Evolutionary conservation across 306 rosid genomes (phyloP).

Genomic region (Gastrolobium bilobum): DNA sequence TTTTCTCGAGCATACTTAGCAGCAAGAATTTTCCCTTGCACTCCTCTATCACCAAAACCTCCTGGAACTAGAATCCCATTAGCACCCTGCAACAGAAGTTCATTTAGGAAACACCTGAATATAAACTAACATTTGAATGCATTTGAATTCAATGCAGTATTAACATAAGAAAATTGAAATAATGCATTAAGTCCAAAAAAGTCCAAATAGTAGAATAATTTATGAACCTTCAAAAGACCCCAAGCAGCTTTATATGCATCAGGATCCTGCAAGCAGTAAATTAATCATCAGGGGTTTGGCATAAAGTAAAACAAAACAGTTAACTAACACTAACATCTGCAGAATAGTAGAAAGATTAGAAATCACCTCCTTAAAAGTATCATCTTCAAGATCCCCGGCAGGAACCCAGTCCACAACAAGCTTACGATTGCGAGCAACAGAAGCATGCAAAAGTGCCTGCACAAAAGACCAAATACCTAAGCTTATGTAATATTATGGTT

Average conservation of each 20-base stretch:
- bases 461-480: slow-evolving; percentile 41
- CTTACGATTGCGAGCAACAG: slow-evolving; percentile 66
- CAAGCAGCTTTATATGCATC: slow-evolving; percentile 71
- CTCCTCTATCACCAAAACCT: slow-evolving; percentile 92
- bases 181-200: slow-evolving; percentile 21
- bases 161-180: slow-evolving; percentile 12
- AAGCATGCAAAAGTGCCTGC: slow-evolving; percentile 88
- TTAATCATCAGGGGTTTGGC: slow-evolving; percentile 24
- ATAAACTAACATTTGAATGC: slow-evolving; percentile 9
- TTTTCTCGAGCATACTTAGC: slow-evolving; percentile 89
- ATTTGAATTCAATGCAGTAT: slow-evolving; percentile 24
- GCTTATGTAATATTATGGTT: slow-evolving; percentile 20
- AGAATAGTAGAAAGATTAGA: slow-evolving; percentile 21
- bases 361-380: slow-evolving; percentile 63
- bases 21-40: slow-evolving; percentile 88
- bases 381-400: slow-evolving; percentile 79
- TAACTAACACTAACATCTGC: slow-evolving; percentile 8
- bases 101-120: slow-evolving; percentile 32
- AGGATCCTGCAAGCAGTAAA: slow-evolving; percentile 65
- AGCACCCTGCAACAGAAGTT: slow-evolving; percentile 78
- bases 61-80: slow-evolving; percentile 90
- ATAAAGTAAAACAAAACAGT: slow-evolving; percentile 6
- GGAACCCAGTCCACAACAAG: slow-evolving; percentile 82
- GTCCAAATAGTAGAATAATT: background rate
- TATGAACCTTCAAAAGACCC: slow-evolving; percentile 75